Evolutionary conservation across 73 alveolate genomes (phyloP).

Genomic region (Paramecium sonneborni): DNA sequence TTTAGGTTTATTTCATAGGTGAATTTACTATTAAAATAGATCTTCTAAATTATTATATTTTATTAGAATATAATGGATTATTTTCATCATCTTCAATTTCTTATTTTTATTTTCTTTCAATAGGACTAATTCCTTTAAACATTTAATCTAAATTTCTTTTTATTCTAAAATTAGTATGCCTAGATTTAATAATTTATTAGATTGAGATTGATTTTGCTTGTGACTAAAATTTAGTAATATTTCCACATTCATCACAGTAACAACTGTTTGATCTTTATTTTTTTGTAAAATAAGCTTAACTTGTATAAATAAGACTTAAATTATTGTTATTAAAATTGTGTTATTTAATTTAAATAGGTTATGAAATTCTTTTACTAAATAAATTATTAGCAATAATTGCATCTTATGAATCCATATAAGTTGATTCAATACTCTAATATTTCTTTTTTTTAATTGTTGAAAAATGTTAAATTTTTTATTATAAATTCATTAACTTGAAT

Average conservation of each 20-base stretch:
- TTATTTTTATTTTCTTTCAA: not conserved
- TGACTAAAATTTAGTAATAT: not conserved
- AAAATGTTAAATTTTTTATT: not conserved
- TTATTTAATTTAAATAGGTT: not conserved
- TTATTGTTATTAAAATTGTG: not conserved
- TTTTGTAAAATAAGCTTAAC: not conserved
- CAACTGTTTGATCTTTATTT: not conserved
- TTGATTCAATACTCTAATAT: not conserved
- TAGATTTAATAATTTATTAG: not conserved
- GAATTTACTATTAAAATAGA: not conserved
- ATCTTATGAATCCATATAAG: not conserved
- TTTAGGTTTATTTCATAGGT: not conserved
- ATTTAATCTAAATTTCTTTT: not conserved
- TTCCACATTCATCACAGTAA: slow-evolving; percentile 8
- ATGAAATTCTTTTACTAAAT: not conserved
- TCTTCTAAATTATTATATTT: not conserved
- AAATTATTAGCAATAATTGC: not conserved
- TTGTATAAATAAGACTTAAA: not conserved
- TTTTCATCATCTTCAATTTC: slow-evolving; percentile 21
- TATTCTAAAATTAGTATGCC: not conserved
- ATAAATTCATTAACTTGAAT: slow-evolving; percentile 23
- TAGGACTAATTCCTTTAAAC: slow-evolving; percentile 3
- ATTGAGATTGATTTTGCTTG: not conserved
- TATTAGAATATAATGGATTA: not conserved
- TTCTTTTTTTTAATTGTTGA: not conserved